Base-by-base conservation (phyloP, 2,329 filamentous ascomycete species). In the Aaosphaeria arxii region DNA sequence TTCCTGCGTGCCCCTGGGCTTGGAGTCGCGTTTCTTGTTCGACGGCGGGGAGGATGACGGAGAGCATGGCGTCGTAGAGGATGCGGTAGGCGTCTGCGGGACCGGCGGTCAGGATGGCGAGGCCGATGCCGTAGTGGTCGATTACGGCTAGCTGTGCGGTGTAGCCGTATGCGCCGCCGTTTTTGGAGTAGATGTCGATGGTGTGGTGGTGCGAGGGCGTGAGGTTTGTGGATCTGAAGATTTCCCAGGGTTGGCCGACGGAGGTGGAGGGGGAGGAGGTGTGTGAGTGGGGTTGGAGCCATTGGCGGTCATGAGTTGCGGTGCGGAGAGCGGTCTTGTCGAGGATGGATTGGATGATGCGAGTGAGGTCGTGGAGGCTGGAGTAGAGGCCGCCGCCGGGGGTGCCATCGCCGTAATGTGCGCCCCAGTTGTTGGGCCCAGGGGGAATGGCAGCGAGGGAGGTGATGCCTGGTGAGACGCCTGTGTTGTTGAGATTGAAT, bases 141-240 rank as follows among this genome's bases (percentile, higher is more conserved):
- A 48, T 48, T 4, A 45, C 32, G 9, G 46, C 42, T 11, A 48
- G n/a, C 30, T 48, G 46, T 6, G 46, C n/a, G 7, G 46, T 48
- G 31, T 48, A 48, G 7, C 46, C 46, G 13, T 2, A 36, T 36
- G 33, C 47, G 5, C 47, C 43, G 11, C 47, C 47, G 29, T 46
- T 49, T 33, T 45, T 45, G 6, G 32, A 30, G 32, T 49, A 46
- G 11, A 49, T 42, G 31, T 49, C 47, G 29, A 49, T 49, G 6
- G 43, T 45, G 36, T 46, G 47, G 3, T 43, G 47, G 31, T 49
- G 28, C 6, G n/a, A 13, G 6, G 43, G 30, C 6, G 47, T 49
- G 6, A 42, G 36, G 31, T 49, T 49, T 11, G 33, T 11, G 7
- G 42, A 45, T 13, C 47, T 41, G 35, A 36, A 49, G 28, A 49